phyloP scores from a whole-genome alignment of 163 green algal species.

The Chlamydomonas reinhardtii region DNA sequence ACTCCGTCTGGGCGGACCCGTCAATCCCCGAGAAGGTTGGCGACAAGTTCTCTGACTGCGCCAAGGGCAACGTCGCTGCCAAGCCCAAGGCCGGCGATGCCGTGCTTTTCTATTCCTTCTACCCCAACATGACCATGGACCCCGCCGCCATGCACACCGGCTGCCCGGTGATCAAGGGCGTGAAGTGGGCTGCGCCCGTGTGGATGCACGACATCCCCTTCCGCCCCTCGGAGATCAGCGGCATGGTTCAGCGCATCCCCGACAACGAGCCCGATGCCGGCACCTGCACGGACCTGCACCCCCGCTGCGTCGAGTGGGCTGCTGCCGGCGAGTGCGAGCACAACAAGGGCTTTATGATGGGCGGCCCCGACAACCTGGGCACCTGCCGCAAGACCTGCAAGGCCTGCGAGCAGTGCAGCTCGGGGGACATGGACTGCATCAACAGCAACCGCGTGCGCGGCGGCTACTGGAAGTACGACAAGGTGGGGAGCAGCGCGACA shows the following conservation, averaged over 20 bases:
- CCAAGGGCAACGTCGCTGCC: slow-evolving; percentile 71
- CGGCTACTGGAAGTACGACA: slow-evolving; percentile 43
- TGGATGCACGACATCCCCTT: slow-evolving; percentile 62
- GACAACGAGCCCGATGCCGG: slow-evolving; percentile 20
- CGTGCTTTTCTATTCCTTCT: slow-evolving; percentile 80
- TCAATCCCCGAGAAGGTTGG: slow-evolving; percentile 28
- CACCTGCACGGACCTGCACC: slow-evolving; percentile 51
- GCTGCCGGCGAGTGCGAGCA: slow-evolving; percentile 62
- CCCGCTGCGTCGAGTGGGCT: slow-evolving; percentile 63
- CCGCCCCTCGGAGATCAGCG: slow-evolving; percentile 34
- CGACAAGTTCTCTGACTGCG: slow-evolving; percentile 72
- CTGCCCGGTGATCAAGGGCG: slow-evolving; percentile 78
- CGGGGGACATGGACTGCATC: slow-evolving; percentile 52
- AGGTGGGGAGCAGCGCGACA: neutral
- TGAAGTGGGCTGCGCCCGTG: slow-evolving; percentile 78
- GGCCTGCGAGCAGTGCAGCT: slow-evolving; percentile 49
- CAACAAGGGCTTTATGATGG: slow-evolving; percentile 70
- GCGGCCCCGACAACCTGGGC: slow-evolving; percentile 38
- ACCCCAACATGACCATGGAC: slow-evolving; percentile 74
- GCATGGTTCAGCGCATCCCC: neutral
- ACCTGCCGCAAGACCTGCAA: slow-evolving; percentile 61
- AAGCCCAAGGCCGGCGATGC: slow-evolving; percentile 68
- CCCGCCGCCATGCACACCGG: slow-evolving; percentile 81
- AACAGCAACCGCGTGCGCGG: slow-evolving; percentile 56
- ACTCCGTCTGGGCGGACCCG: slow-evolving; percentile 66